Evolutionary conservation across 2,329 filamentous ascomycete genomes (phyloP).

Genomic region (Parastagonospora nodorum): DNA sequence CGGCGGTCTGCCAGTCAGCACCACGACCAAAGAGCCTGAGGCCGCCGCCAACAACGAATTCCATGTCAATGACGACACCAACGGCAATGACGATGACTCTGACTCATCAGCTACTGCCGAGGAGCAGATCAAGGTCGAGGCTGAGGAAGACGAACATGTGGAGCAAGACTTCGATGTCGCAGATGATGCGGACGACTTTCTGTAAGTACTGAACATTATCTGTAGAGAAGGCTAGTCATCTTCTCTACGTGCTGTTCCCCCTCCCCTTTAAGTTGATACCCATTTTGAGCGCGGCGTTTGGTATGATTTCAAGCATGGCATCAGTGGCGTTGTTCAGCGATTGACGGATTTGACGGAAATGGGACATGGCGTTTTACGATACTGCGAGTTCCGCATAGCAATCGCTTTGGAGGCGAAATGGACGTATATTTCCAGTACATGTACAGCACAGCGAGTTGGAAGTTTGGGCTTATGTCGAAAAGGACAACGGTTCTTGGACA

Average conservation of each 20-base stretch:
- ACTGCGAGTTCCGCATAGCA: too few relatives aligned
- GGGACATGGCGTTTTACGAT: too few relatives aligned
- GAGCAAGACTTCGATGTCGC: conserved; percentile 42
- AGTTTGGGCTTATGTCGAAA: too few relatives aligned
- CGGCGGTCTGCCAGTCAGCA: conserved; percentile 13
- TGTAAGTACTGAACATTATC: conserved; percentile 8
- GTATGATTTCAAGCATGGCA: too few relatives aligned
- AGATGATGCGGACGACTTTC: conserved; percentile 41
- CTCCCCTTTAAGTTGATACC: background rate
- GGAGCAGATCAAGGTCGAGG: conserved; percentile 7
- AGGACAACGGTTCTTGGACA: too few relatives aligned
- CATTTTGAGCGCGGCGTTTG: too few relatives aligned
- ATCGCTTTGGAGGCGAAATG: too few relatives aligned
- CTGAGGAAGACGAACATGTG: conserved; percentile 8
- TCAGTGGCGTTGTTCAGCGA: too few relatives aligned
- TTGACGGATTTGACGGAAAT: too few relatives aligned
- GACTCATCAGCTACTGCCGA: conserved; percentile 19
- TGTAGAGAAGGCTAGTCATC: background rate
- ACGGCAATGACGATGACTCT: conserved; percentile 21
- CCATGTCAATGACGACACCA: background rate
- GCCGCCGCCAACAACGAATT: background rate
- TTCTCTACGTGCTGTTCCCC: background rate
- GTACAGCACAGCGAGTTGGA: too few relatives aligned
- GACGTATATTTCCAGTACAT: too few relatives aligned
- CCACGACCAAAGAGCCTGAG: background rate